Conservation (phyloP, 495 filamentous ascomycete genomes). For the Daldinia bambusicola region DNA sequence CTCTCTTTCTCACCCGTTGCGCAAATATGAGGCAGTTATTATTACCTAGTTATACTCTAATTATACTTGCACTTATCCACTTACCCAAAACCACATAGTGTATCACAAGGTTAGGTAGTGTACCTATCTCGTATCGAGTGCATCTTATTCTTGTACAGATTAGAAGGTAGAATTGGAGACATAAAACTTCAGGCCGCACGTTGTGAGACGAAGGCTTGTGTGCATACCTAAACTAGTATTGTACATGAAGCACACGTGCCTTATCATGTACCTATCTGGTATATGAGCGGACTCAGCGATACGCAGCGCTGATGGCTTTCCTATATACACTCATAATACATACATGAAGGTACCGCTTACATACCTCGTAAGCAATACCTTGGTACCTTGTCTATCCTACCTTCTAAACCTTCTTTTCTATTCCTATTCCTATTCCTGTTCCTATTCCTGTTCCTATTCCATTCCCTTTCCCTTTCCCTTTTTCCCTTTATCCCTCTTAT, state of each 20-base stretch:
- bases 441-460: no score
- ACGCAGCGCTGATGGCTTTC: conserved; percentile 4
- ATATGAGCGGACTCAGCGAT: no score
- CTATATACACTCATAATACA: conserved; percentile 8
- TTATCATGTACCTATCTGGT: background rate
- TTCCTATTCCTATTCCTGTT: no score
- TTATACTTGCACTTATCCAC: background rate
- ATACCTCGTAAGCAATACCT: conserved; percentile 24
- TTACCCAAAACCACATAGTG: background rate
- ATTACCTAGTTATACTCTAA: background rate
- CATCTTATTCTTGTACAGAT: no score
- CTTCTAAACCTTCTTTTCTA: conserved; percentile 17
- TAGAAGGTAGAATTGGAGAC: conserved; percentile 21
- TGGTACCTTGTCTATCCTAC: conserved; percentile 35
- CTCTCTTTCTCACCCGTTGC: background rate
- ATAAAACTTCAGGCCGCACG: conserved; percentile 31
- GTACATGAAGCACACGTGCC: no score
- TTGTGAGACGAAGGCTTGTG: conserved; percentile 35
- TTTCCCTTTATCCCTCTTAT: conserved; percentile 2
- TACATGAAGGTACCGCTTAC: conserved; percentile 19
- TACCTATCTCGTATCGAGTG: no score
- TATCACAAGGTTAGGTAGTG: no score
- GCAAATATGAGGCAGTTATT: background rate
- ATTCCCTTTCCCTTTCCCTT: background rate
- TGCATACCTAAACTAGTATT: no score